phyloP scores from a whole-genome alignment of 441 rosid genomes.

The Metrosideros polymorpha region DNA sequence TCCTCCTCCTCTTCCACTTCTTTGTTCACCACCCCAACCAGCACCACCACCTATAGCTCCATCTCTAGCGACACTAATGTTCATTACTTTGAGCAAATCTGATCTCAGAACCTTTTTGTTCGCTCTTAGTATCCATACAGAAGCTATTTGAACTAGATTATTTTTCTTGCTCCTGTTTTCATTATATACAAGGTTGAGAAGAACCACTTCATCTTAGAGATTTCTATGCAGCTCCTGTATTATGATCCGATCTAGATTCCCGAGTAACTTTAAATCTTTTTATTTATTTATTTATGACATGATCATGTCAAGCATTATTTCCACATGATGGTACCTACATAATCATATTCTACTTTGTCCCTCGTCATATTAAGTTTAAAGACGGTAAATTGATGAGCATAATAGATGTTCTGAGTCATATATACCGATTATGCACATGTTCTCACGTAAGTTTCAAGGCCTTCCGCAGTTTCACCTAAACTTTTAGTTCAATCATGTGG shows the following conservation, averaged over 20 bases:
- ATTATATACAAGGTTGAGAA: background rate
- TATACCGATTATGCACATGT: background rate
- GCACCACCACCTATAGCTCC: background rate
- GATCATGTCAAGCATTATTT: background rate
- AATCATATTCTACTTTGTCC: background rate
- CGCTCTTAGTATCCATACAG: background rate
- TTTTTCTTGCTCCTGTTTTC: background rate
- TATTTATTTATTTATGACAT: background rate
- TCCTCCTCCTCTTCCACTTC: conserved; percentile 1
- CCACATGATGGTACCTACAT: background rate
- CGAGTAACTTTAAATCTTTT: background rate
- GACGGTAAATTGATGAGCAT: background rate
- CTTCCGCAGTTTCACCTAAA: background rate
- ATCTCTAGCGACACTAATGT: background rate
- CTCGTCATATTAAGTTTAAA: background rate
- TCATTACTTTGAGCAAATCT: background rate
- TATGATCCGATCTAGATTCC: background rate
- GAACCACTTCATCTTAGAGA: background rate
- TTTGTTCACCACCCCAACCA: background rate
- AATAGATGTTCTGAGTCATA: background rate
- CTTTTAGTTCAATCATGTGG: background rate
- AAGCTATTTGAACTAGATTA: background rate
- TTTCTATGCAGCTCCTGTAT: background rate
- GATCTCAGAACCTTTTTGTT: background rate
- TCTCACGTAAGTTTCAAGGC: background rate